Evolutionary conservation across 2,329 filamentous ascomycete species (phyloP), one percentile per base, ranked within the genome.

Genomic region (Diaporthe sp.): DNA sequence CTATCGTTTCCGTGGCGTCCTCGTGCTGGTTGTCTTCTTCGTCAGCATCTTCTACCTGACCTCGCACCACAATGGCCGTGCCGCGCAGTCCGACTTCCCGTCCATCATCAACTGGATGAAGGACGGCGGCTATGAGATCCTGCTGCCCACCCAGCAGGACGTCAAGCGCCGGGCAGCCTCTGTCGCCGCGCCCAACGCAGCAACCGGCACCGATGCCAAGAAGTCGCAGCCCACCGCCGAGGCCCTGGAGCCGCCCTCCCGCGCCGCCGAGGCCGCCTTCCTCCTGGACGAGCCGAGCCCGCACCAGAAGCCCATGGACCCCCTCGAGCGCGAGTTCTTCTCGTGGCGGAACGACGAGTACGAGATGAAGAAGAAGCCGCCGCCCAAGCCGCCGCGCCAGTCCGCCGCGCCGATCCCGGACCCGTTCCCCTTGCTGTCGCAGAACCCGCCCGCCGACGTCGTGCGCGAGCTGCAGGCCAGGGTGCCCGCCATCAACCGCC

Each of bases 371-470:
- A 62, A 72, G 22, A 80, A 80, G 37, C 84, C 83, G 46, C 79
- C 80, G 25, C 82, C 81, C 75, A 86, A 85, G 74, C 82, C 83
- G 4, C 76, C 79, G 4, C 76, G 79, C 17, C 70, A 79, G 19
- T 77, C 77, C 15, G 79, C 77, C 15, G 73, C 79, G 19, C 81
- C 83, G 2, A 80, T 86, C 37, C 78, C 80, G 13, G 84, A 86
- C 77, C 84, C 84, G 12, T 86, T 86, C 77, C 84, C 84, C 1
- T 81, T 83, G 74, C 78, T 86, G 73, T 81, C 81, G 22, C 74
- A 77, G 31, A 77, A 79, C 44, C 80, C 82, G 25, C 81, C 82
- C 1, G 78, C 81, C 2, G 72, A 73, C 22, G 73, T 74, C 37
- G 74, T 65, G 34, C 65, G 39, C 3, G 58, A 77, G n/a, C 77